phyloP scores from a whole-genome alignment of 176 grass and related monocot genomes.

The Oryza longistaminata region DNA sequence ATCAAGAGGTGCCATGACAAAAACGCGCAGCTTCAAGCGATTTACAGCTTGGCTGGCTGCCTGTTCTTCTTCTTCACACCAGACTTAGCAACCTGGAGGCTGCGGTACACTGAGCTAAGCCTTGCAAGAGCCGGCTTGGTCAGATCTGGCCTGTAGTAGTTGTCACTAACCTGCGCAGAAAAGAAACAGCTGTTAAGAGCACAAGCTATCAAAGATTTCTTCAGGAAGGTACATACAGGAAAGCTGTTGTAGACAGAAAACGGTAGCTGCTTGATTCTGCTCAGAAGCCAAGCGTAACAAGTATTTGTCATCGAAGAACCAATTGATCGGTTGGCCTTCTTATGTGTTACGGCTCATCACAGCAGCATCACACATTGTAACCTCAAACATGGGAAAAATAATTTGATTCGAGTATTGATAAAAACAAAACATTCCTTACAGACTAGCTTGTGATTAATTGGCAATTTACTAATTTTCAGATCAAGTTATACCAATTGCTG shows the following conservation, averaged over 20 bases:
- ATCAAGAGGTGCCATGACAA: neutral
- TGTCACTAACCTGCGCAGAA: conserved; percentile 50
- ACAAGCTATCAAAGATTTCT: neutral
- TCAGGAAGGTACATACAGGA: neutral
- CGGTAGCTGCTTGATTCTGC: neutral
- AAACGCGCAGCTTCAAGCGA: neutral
- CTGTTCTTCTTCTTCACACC: conserved; percentile 85
- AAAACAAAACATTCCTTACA: neutral
- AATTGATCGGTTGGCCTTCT: conserved; percentile 47
- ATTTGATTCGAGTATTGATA: neutral
- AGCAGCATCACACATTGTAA: conserved; percentile 33
- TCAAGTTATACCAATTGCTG: neutral
- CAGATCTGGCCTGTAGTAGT: conserved; percentile 86
- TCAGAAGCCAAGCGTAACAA: conserved; percentile 93
- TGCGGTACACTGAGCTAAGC: conserved; percentile 65
- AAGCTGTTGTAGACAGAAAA: neutral
- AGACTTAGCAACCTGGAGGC: conserved; percentile 81
- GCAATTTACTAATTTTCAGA: neutral
- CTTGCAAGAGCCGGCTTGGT: conserved; percentile 70
- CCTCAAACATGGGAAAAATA: neutral
- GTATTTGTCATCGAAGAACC: conserved; percentile 49
- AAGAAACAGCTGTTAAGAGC: conserved; percentile 1
- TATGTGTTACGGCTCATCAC: conserved; percentile 72
- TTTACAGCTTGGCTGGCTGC: conserved; percentile 50
- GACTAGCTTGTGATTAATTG: neutral